Base-by-base conservation (phyloP, 768 basidiomycete genomes). In the Goffeauzyma gilvescens region DNA sequence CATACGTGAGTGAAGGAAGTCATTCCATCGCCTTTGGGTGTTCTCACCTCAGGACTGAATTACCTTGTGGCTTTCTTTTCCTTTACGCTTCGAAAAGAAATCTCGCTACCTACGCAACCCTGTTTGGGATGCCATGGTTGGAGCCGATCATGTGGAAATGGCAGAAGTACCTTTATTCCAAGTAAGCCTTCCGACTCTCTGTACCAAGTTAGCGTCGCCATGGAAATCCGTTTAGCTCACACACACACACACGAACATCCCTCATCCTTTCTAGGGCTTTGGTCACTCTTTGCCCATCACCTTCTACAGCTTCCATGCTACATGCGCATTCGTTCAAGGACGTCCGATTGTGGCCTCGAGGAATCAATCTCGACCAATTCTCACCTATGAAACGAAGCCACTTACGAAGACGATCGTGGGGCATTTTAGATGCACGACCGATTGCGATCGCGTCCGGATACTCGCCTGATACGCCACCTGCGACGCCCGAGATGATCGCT, bases 261-360 rank as follows among this genome's bases (percentile, higher is more conserved):
- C 21, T 35, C 49, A 12, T 50, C 50, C 33, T 26, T 4, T 9
- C 14, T 20, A 62, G 61, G 30, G 61, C 62, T 33, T 49, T 58
- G 21, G 49, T 67, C 7, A 67, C 66, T 0, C 61, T 66, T 15
- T 68, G 68, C 45, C 68, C 68, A 0, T 67, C 66, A 0, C 59
- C 59, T 1, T 66, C 65, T 0, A 69, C 68, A 0, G 45, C 46
- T 2, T 42, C 54, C 14, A 65, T 66, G 59, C 59, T 69, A 2
- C 43, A 51, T 10, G 47, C 38, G 0, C 58, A 65, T 31, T 46
- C 53, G 0, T 66, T 68, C 41, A 43, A 48, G 0, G 25, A 36
- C 17, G 36, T 65, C 13, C 54, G 66, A 4, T 49, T 68, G 2
- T 69, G 68, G 68, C 64, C 67, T 0, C 44, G 68, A 33, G 68